Evolutionary conservation across 257 asterid species (phyloP), one percentile per base, ranked within the genome.

Genomic region (Solanum gandarillasii): DNA sequence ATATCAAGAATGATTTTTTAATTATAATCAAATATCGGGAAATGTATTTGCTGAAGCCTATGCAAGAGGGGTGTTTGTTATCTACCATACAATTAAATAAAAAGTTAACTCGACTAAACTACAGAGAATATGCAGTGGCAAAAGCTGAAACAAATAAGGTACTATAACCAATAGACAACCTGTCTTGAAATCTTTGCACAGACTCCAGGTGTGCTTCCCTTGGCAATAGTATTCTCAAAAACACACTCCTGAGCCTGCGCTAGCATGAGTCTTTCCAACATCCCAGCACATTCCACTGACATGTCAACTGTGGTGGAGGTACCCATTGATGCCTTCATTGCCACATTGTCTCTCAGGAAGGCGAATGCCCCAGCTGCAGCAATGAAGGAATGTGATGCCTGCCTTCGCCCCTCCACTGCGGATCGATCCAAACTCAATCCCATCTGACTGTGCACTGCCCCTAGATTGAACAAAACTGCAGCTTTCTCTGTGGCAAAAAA

Each of bases 221-320:
- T 97, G 62, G 98, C 98, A 87, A 95, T 95, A 72, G 98, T 94
- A 87, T 94, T 97, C 95, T 97, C 99, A 29, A 95, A 97, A 68
- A 95, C 99, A 29, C 98, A 95, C 90, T 97, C 99, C 91, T 97
- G 99, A 13, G 99, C 99, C 91, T 97, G 98, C 75, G 99, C 99
- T 88, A 97, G 88, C 98, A 95, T 97, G 90, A 97, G 91, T 89
- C 96, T 97, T 94, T 97, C 99, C 92, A 97, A 89, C 99, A 97
- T 95, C 87, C 99, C 99, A 12, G 90, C 94, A 90, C 99, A 97
- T 91, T 95, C 98, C 81, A 93, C 98, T 18, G 98, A 97, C 87
- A 95, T 87, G 88, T 97, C 99, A 87, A 93, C 89, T 0, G 99
- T 95, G 38, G 95, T 95, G 31, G 98, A 96, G 90, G 90, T 93